Evolutionary conservation across 2,329 filamentous ascomycete species (phyloP), one percentile per base, ranked within the genome.

Genomic region (Incumbomyces lentus): DNA sequence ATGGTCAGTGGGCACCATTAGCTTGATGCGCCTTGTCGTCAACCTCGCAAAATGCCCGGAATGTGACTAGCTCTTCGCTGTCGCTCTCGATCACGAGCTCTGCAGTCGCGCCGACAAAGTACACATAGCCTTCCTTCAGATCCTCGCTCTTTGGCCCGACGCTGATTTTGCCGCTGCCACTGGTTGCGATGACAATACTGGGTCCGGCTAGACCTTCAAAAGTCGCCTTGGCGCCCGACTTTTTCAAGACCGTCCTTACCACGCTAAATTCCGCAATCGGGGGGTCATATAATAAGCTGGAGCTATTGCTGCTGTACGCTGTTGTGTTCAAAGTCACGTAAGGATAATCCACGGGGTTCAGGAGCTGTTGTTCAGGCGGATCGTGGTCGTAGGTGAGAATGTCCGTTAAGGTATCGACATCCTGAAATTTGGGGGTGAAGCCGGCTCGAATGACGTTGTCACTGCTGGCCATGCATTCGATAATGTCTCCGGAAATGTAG

Each of bases 401-500:
- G 51, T 80, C 75, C 30, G 90, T 87, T 10, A 98, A 74, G 0
- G 88, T 96, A 45, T 81, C 69, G 17, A 96, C 86, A 58, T 98
- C 92, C 70, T 96, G 95, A 76, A 95, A 98, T 64, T 98, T 98
- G 47, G 92, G 92, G 0, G 92, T 98, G 67, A 98, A 92, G 36
- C 92, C 92, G 0, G 92, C 92, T 47, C 92, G 87, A 43, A 98
- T 89, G 31, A 98, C 92, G 56, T 98, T 98, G 74, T 98, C 92
- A n/a, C 86, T 94, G 7, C 87, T 84, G 0, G 92, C 92, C 92
- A 98, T 98, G 72, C 92, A 98, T 68, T 98, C 92, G 63, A 98
- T 88, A 57, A 98, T 95, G 61, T 98, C 90, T 30, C 68, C 68
- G 4, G 67, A 70, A 37, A 71, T 68, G 48, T 98, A 98, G 40